Percentiles rank a stretch among this genome's conserved stretches.
These are phyloP conservation scores for Herpotrichia juniperi DNA, from an alignment of 2,329 filamentous ascomycete species.

Conservation along the genomic window DNA sequence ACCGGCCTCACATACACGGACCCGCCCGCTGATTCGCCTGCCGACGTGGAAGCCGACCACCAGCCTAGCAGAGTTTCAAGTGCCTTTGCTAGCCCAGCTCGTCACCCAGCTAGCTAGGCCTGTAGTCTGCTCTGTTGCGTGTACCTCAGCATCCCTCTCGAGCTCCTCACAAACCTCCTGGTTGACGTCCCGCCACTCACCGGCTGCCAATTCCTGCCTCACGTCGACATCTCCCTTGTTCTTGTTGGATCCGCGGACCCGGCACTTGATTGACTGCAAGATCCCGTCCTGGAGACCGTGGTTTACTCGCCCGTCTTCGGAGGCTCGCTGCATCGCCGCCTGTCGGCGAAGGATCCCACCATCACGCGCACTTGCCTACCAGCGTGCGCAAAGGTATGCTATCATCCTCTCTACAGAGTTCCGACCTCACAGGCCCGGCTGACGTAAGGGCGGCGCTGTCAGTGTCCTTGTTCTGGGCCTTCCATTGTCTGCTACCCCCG, in stretches of 20 bases:
- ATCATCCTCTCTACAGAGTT: conserved; percentile 6
- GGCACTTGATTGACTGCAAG: conserved; percentile 15
- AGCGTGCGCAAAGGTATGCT: conserved; percentile 24
- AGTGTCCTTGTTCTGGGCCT: conserved; percentile 25
- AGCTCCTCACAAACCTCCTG: conserved; percentile 10
- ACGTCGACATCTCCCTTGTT: conserved; percentile 4
- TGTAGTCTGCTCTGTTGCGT: conserved; percentile 10
- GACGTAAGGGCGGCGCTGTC: conserved; percentile 25
- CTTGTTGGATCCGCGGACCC: conserved; percentile 9
- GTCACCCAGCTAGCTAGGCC: conserved; percentile 1
- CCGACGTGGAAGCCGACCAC: conserved; percentile 4
- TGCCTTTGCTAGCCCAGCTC: conserved; percentile 7
- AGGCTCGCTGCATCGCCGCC: conserved; percentile 14
- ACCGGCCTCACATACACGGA: not conserved
- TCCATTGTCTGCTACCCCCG: conserved; percentile 30
- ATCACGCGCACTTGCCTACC: conserved; percentile 7
- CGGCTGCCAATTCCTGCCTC: conserved; percentile 20
- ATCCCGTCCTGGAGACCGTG: conserved; percentile 14
- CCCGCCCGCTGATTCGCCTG: conserved; percentile 7
- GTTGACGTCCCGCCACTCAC: conserved; percentile 12
- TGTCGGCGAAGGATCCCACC: conserved; percentile 5
- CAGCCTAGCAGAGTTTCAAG: conserved; percentile 7
- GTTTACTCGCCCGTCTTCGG: conserved; percentile 20
- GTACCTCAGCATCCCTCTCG: conserved; percentile 16
- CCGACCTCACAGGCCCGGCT: conserved; percentile 17